Base-by-base conservation (phyloP, 495 filamentous ascomycete genomes). In the Lophiostoma macrostomum region DNA sequence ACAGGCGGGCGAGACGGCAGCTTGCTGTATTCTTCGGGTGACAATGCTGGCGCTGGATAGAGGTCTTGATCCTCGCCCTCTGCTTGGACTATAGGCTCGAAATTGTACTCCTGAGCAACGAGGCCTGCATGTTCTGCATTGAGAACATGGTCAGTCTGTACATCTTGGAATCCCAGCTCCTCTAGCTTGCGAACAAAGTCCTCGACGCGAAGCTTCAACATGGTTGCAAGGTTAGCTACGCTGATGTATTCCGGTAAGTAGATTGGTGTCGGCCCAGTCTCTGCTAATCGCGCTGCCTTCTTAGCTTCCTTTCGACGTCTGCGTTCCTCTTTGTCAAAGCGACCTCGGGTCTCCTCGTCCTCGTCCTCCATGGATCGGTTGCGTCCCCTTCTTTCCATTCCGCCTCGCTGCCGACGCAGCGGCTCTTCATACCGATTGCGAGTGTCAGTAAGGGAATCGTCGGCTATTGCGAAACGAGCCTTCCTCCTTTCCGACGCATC, bases 81-180 rank as follows among this genome's bases (percentile, higher is more conserved):
- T 1, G 68, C 68, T 28, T 93, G 87, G n/a, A 91, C 81, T 18
- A 88, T 85, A 7, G 94, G 87, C 58, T 97, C 91, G 64, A 84
- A 97, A 39, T 90, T 89, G 67, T 90, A 96, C 66, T 99, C 94
- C 63, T 85, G 80, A 14, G 90, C 93, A 56, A 99, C 84, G 60
- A 97, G 73, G 5, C 88, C 90, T 13, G 93, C 90, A 50, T 84
- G 90, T 68, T 99, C 94, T 11, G 87, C 82, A 50, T 93, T 88
- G 53, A 99, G 75, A 27, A 99, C 79, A 61, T 90, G 87, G 48
- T 87, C 88, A 49, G 86, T 75, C 28, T 75, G 78, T 11, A 90
- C 80, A 29, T 88, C 83, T 56, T 91, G 87, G 61, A 96, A 99
- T 0, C 94, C 94, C 63, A 93, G 71, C 31, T 85, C 73, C 53